Conservation (phyloP, 306 rosid genomes). For the Cucumis hystrix region DNA sequence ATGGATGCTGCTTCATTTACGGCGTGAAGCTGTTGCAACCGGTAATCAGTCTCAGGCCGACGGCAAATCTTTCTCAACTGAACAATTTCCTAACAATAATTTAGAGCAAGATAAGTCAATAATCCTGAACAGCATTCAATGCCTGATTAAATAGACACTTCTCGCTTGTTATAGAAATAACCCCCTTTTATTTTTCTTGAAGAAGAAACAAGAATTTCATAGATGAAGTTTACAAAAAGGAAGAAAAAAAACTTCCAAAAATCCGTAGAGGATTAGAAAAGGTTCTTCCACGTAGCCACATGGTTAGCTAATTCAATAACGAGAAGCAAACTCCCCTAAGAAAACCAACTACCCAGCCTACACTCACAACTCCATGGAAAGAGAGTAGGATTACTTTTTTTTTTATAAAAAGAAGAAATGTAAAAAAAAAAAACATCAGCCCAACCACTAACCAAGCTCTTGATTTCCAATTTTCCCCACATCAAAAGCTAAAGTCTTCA, state of each 20-base stretch:
- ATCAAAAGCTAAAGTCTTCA: neutral
- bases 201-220: no score
- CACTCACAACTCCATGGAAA: neutral
- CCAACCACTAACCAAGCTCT: neutral
- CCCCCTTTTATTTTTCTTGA: no score
- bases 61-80: slow-evolving; percentile 93
- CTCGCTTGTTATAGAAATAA: neutral
- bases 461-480: neutral
- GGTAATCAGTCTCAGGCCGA: slow-evolving; percentile 80
- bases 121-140: neutral
- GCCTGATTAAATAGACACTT: neutral
- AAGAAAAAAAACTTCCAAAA: no score
- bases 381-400: neutral
- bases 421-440: neutral
- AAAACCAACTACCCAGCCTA: neutral
- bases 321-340: neutral
- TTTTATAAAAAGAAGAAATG: neutral
- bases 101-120: slow-evolving; percentile 4
- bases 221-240: no score
- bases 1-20: slow-evolving; percentile 40
- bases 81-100: slow-evolving; percentile 67
- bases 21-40: slow-evolving; percentile 88
- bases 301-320: no score
- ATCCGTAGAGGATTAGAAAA: no score
- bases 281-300: no score